These are phyloP conservation scores for Diaporthe aspalathi DNA, from an alignment of 2,329 filamentous ascomycete species.

Conservation along the genomic window DNA sequence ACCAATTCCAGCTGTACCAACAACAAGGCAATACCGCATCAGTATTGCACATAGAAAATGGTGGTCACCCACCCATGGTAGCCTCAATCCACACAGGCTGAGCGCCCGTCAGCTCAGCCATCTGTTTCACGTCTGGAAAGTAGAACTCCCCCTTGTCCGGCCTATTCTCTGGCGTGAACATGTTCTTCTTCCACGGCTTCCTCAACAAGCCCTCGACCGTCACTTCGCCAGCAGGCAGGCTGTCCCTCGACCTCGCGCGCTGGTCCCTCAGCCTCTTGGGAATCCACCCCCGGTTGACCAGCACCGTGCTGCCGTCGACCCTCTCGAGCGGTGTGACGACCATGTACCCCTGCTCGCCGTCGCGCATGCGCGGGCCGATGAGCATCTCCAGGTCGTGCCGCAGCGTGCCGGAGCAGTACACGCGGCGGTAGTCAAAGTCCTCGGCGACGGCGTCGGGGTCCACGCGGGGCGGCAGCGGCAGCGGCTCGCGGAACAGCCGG, in stretches of 20 bases:
- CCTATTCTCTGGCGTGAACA: slow-evolving; percentile 92
- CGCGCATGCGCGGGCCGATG: slow-evolving; percentile 87
- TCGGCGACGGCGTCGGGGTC: slow-evolving; percentile 79
- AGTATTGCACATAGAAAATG: slow-evolving; percentile 34
- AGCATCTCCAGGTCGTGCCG: slow-evolving; percentile 97
- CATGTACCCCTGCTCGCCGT: slow-evolving; percentile 90
- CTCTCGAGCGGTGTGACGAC: slow-evolving; percentile 93
- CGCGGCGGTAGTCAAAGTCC: slow-evolving; percentile 94
- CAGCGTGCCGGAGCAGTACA: slow-evolving; percentile 78
- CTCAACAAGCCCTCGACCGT: slow-evolving; percentile 85
- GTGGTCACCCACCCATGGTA: slow-evolving; percentile 78
- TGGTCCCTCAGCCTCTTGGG: slow-evolving; percentile 77
- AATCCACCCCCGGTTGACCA: slow-evolving; percentile 95
- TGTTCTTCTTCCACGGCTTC: slow-evolving; percentile 96
- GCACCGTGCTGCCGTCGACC: slow-evolving; percentile 71
- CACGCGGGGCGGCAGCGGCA: slow-evolving; percentile 85
- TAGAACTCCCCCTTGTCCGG: slow-evolving; percentile 90
- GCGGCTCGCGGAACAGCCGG: slow-evolving; percentile 83
- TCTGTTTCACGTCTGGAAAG: slow-evolving; percentile 92
- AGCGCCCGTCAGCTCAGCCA: slow-evolving; percentile 84
- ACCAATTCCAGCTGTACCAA: slow-evolving; percentile 24
- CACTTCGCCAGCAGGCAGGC: slow-evolving; percentile 77
- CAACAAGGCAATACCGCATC: slow-evolving; percentile 35
- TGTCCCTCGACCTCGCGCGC: slow-evolving; percentile 69
- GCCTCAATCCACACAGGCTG: slow-evolving; percentile 96